Evolutionary conservation across 352 stramenopile species (phyloP), one percentile per base, ranked within the genome.

Genomic region (Phytopythium montanum): DNA sequence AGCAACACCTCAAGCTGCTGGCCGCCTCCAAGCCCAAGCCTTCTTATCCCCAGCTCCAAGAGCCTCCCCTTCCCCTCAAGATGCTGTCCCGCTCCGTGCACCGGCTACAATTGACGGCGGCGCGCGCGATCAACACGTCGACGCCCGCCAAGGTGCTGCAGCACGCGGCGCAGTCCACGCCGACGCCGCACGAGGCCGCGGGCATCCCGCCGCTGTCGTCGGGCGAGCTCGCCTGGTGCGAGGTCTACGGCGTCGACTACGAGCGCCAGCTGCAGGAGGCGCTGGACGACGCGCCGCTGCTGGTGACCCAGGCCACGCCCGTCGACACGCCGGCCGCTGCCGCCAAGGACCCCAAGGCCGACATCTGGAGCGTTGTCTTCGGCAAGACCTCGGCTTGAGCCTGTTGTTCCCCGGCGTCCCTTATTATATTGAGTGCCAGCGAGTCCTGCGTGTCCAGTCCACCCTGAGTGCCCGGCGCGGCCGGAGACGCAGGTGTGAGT

Each of bases 161-260:
- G 52, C 71, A 79, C 46, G 45, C 41, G 45, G 54, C 54, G 39
- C 54, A 60, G 41, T 45, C 19, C 41, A 61, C 61, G 44, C 61
- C 66, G 19, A 46, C 59, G 10, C 59, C 25, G 44, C 61, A 68
- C 50, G 58, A 54, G 28, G 39, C 54, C 9, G 39, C 54, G 16
- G 62, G 28, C 21, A 51, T 69, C 25, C 65, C 64, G 3, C 61
- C 60, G 4, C 60, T 85, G 2, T 85, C 76, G 44, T 59, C 70
- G 60, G 76, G 69, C 28, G 81, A 91, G 49, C 76, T 85, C 19
- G 81, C 76, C 16, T 91, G 81, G 81, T 88, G 76, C 64, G 79
- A 91, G 59, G 73, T 91, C 46, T 91, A 91, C 57, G 81, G 81
- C 28, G 72, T 91, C 19, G 76, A 91, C 79, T 88, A 91, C 64